These are phyloP conservation scores for Volvariella volvacea DNA, from an alignment of 1,284 basidiomycete genomes.

Conservation along the genomic window DNA sequence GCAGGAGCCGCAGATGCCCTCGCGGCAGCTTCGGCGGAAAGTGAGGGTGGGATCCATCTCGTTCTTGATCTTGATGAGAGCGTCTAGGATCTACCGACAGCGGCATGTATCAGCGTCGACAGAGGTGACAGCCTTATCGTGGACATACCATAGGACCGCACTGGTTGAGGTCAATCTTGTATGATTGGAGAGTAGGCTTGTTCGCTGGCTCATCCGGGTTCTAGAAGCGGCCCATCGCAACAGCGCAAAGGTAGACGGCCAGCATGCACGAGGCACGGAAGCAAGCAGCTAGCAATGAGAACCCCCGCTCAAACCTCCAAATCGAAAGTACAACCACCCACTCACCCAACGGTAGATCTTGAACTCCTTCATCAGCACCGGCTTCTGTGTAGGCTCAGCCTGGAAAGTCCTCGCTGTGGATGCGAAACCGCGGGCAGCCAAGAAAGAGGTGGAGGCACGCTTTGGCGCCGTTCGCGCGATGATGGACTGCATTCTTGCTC, in stretches of 20 bases:
- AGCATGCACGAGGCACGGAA: too few species aligned
- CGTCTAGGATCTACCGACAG: slow-evolving; percentile 69
- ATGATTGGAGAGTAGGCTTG: slow-evolving; percentile 90
- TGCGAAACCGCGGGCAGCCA: slow-evolving; percentile 30
- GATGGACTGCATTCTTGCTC: slow-evolving; percentile 24
- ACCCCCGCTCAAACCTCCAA: not conserved
- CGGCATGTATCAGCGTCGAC: not conserved
- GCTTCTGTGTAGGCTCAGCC: slow-evolving; percentile 43
- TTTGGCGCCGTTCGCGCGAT: slow-evolving; percentile 15
- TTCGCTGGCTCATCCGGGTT: slow-evolving; percentile 93
- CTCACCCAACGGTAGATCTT: slow-evolving; percentile 95
- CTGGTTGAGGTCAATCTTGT: slow-evolving; percentile 90
- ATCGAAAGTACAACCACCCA: slow-evolving; percentile 12
- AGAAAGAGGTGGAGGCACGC: slow-evolving; percentile 14
- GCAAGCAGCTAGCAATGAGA: not conserved
- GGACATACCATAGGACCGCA: slow-evolving; percentile 93
- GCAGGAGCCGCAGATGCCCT: slow-evolving; percentile 98
- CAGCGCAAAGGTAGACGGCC: not conserved
- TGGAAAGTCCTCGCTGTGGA: slow-evolving; percentile 32
- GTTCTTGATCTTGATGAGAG: slow-evolving; percentile 99
- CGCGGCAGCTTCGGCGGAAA: slow-evolving; percentile 94
- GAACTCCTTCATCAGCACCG: slow-evolving; percentile 73
- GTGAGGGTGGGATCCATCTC: slow-evolving; percentile 95
- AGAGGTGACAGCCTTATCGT: slow-evolving; percentile 1
- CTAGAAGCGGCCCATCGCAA: slow-evolving; percentile 29